Evolutionary conservation across 1,139 yeast genomes (phyloP).

Genomic region (Candida freyschussii): DNA sequence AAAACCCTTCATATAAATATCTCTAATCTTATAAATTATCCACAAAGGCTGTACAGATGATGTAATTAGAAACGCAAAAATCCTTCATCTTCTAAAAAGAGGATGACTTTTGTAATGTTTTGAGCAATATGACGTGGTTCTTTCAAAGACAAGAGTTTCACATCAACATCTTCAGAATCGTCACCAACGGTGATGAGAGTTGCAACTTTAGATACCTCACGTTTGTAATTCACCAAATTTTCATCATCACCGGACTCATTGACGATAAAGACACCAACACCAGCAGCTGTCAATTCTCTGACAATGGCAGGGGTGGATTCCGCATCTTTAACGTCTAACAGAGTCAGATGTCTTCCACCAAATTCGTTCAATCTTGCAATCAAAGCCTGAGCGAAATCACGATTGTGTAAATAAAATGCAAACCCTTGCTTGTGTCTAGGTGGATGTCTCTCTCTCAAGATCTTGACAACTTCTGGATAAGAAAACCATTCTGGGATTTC

Average conservation of each 20-base stretch:
- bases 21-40: no score
- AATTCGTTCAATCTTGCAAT: slow-evolving; percentile 88
- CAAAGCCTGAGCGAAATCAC: slow-evolving; percentile 71
- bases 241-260: slow-evolving; percentile 31
- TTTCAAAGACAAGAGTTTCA: slow-evolving; percentile 46
- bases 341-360: slow-evolving; percentile 77
- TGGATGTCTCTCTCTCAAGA: slow-evolving; percentile 88
- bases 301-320: slow-evolving; percentile 43
- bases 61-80: slow-evolving; percentile 52
- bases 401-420: slow-evolving; percentile 54
- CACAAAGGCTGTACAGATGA: no score
- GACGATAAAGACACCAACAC: slow-evolving; percentile 80
- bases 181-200: slow-evolving; percentile 39
- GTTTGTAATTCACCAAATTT: slow-evolving; percentile 39
- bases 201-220: slow-evolving; percentile 39
- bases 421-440: slow-evolving; percentile 90
- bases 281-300: slow-evolving; percentile 81
- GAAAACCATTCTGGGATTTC: slow-evolving; percentile 96
- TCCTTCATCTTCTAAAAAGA: slow-evolving; percentile 74
- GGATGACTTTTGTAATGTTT: slow-evolving; percentile 45
- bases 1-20: no score
- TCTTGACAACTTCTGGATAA: slow-evolving; percentile 91
- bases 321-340: slow-evolving; percentile 42
- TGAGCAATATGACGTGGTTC: slow-evolving; percentile 60
- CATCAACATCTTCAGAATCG: slow-evolving; percentile 41